Evolutionary conservation across 805 yeast species (phyloP).

Genomic region (Sugiyamaella marilandica): DNA sequence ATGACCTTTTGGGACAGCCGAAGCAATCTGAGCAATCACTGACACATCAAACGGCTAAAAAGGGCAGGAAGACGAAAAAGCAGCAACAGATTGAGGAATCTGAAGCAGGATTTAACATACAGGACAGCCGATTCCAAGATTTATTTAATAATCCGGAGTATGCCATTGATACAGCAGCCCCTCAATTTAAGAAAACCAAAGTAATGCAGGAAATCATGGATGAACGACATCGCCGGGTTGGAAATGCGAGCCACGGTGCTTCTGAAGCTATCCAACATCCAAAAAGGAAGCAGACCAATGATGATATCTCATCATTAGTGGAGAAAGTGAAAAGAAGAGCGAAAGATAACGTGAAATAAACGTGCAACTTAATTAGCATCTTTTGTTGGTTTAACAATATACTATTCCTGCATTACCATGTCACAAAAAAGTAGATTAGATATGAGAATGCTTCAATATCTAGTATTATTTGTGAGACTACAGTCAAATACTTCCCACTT

Average conservation of each 20-base stretch:
- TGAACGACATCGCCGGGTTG: slow-evolving; percentile 48
- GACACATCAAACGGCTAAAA: slow-evolving; percentile 59
- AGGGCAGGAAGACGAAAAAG: slow-evolving; percentile 37
- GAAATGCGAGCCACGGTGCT: slow-evolving; percentile 6
- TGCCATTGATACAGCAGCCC: slow-evolving; percentile 89
- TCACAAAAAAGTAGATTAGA: no score
- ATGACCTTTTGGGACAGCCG: slow-evolving; percentile 32
- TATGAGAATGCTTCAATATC: no score
- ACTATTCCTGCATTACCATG: no score
- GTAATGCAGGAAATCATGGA: slow-evolving; percentile 80
- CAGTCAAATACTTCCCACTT: no score
- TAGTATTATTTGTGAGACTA: no score
- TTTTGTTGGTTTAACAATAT: no score
- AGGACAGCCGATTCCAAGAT: slow-evolving; percentile 81
- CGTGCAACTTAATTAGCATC: not conserved
- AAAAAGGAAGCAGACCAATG: slow-evolving; percentile 11
- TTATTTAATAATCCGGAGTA: slow-evolving; percentile 80
- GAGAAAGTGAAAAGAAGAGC: slow-evolving; percentile 52
- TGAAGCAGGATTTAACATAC: slow-evolving; percentile 57
- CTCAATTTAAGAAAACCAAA: slow-evolving; percentile 83
- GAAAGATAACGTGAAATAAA: not conserved
- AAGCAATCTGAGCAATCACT: not conserved
- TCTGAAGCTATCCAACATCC: slow-evolving; percentile 1
- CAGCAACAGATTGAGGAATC: slow-evolving; percentile 40
- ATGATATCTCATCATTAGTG: slow-evolving; percentile 74